Evolutionary conservation across 148 eudicot genomes (phyloP).

Genomic region (Rhododendron vialii): DNA sequence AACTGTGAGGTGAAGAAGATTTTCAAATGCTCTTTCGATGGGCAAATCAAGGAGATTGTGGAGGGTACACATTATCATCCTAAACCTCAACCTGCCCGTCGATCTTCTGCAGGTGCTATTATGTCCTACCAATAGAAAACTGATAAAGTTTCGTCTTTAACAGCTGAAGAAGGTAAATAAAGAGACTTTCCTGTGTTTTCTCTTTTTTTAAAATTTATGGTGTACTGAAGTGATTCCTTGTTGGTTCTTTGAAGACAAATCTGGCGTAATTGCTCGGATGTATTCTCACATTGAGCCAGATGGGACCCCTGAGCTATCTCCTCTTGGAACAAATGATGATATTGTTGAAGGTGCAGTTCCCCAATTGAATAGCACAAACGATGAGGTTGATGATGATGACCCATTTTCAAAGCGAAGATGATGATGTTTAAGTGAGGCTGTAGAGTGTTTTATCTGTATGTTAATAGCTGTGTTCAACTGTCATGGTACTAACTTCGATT

Average conservation of each 20-base stretch:
- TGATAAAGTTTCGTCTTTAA: slow-evolving; percentile 41
- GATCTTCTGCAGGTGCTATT: slow-evolving; percentile 70
- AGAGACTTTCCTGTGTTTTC: slow-evolving; percentile 7
- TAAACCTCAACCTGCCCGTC: slow-evolving; percentile 85
- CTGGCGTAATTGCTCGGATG: slow-evolving; percentile 35
- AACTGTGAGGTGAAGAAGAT: slow-evolving; percentile 96
- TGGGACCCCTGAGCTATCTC: slow-evolving; percentile 53
- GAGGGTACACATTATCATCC: slow-evolving; percentile 97
- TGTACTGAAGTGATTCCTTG: slow-evolving; percentile 5
- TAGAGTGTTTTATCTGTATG: slow-evolving; percentile 45
- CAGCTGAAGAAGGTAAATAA: slow-evolving; percentile 65
- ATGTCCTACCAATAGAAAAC: slow-evolving; percentile 63
- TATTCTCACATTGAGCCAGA: slow-evolving; percentile 40
- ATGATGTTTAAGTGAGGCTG: slow-evolving; percentile 21
- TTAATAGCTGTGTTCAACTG: neutral
- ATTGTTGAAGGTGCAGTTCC: slow-evolving; percentile 42
- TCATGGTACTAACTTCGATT: neutral
- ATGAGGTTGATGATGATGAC: slow-evolving; percentile 79
- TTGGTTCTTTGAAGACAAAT: slow-evolving; percentile 37
- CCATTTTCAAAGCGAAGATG: slow-evolving; percentile 57
- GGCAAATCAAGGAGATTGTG: slow-evolving; percentile 82
- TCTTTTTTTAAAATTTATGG: slow-evolving; percentile 6
- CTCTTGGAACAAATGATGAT: slow-evolving; percentile 52
- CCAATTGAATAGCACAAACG: slow-evolving; percentile 38
- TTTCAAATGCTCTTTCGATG: slow-evolving; percentile 81